Conservation (phyloP, 2,329 filamentous ascomycete genomes). For the Curvularia hawaiiensis region DNA sequence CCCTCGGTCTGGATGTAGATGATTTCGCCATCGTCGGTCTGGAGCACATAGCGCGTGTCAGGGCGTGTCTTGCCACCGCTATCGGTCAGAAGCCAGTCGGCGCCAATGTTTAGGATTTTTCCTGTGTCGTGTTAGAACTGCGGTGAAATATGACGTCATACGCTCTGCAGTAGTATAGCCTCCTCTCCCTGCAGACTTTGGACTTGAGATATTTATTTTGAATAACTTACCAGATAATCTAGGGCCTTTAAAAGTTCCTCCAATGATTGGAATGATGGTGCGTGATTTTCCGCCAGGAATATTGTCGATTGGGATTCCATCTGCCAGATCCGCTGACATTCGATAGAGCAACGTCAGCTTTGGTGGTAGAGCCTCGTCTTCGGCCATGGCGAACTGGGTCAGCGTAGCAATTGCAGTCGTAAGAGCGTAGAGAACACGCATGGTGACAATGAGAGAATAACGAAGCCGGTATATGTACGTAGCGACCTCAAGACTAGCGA, state of each 20-base stretch:
- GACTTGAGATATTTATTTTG: neutral
- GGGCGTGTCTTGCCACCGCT: slow-evolving; percentile 33
- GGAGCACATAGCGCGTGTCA: slow-evolving; percentile 47
- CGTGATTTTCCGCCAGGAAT: slow-evolving; percentile 31
- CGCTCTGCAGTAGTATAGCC: neutral
- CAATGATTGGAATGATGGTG: slow-evolving; percentile 37
- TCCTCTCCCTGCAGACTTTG: neutral
- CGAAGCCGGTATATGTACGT: neutral
- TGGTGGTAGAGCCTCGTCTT: slow-evolving; percentile 22
- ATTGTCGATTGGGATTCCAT: slow-evolving; percentile 27
- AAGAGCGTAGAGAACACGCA: slow-evolving; percentile 18
- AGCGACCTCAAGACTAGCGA: neutral
- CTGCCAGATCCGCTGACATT: slow-evolving; percentile 28
- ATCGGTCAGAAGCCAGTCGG: slow-evolving; percentile 47
- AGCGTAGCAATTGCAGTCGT: slow-evolving; percentile 11
- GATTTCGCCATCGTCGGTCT: slow-evolving; percentile 43
- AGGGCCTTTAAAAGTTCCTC: slow-evolving; percentile 39
- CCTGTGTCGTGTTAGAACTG: slow-evolving; percentile 19
- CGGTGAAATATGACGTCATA: slow-evolving; percentile 16
- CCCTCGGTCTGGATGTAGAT: slow-evolving; percentile 44
- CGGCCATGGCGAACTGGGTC: slow-evolving; percentile 20
- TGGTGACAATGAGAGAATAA: slow-evolving; percentile 3
- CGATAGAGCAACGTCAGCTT: slow-evolving; percentile 31
- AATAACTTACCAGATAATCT: slow-evolving; percentile 27
- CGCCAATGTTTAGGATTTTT: slow-evolving; percentile 43